Conservation (phyloP, 78 protist species). For the Monocercomonoides exilis region DNA sequence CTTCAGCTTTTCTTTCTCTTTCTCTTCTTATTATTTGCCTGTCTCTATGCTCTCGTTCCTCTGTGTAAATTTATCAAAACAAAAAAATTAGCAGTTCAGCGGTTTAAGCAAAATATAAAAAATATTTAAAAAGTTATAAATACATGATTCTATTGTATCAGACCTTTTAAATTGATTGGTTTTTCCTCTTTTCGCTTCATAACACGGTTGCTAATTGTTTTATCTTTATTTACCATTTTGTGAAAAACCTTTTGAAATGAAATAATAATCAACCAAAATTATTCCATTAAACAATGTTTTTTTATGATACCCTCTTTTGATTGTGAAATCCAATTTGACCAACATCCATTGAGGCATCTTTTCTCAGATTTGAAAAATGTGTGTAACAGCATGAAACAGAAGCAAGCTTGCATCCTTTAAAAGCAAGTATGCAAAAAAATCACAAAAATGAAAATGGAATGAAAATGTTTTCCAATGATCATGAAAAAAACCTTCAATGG, state of each 20-base stretch:
- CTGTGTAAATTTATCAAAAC: background rate
- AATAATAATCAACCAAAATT: background rate
- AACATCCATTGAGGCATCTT: conserved; percentile 72
- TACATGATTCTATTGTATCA: background rate
- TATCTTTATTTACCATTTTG: background rate
- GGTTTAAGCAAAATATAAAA: background rate
- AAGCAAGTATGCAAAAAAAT: background rate
- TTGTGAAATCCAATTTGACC: conserved; percentile 64
- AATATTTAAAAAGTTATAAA: background rate
- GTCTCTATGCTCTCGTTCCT: background rate
- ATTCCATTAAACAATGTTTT: background rate
- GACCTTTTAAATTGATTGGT: conserved; percentile 1
- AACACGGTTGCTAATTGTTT: background rate
- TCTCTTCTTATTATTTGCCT: background rate
- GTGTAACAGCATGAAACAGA: conserved; percentile 70
- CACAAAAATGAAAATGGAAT: background rate
- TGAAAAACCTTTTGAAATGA: background rate
- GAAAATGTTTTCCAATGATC: background rate
- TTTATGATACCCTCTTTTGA: background rate
- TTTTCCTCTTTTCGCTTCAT: background rate
- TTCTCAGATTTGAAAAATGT: conserved; percentile 74
- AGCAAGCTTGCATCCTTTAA: conserved; percentile 43
- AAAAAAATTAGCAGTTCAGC: background rate
- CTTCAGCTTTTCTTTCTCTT: background rate
- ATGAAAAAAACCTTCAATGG: conserved; percentile 60